Evolutionary conservation across 345 rosid species (phyloP).

Genomic region (Cardamine chenopodiifolia): DNA sequence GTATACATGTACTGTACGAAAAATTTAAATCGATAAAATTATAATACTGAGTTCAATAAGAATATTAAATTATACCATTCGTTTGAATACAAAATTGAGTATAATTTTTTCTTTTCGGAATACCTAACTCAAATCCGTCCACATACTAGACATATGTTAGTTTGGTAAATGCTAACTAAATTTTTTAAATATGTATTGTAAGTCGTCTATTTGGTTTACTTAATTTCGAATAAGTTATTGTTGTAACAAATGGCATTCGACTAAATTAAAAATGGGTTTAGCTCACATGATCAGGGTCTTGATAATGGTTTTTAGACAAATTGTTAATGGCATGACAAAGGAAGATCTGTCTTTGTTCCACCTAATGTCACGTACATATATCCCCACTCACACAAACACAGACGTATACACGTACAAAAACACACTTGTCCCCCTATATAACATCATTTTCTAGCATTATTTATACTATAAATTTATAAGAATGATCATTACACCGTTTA

Average conservation of each 20-base stretch:
- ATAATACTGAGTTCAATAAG: not conserved
- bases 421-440: slow-evolving; percentile 8
- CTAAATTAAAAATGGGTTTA: not conserved
- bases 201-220: slow-evolving; percentile 17
- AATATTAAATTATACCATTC: not conserved
- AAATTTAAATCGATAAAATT: not conserved
- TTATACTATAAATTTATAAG: not conserved
- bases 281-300: slow-evolving; percentile 29
- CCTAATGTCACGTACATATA: slow-evolving; percentile 16
- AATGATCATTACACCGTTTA: not conserved
- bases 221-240: not conserved
- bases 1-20: not conserved
- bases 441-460: slow-evolving; percentile 8
- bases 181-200: not conserved
- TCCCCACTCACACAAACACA: slow-evolving; percentile 32
- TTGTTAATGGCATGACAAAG: slow-evolving; percentile 25
- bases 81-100: not conserved
- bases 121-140: not conserved
- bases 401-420: slow-evolving; percentile 26
- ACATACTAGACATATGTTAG: not conserved
- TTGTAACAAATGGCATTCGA: slow-evolving; percentile 18
- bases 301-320: slow-evolving; percentile 8
- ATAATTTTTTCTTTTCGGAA: not conserved
- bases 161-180: not conserved
- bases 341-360: slow-evolving; percentile 31